phyloP scores from a whole-genome alignment of 2,329 filamentous ascomycete species.

The Penicillium sp. region DNA sequence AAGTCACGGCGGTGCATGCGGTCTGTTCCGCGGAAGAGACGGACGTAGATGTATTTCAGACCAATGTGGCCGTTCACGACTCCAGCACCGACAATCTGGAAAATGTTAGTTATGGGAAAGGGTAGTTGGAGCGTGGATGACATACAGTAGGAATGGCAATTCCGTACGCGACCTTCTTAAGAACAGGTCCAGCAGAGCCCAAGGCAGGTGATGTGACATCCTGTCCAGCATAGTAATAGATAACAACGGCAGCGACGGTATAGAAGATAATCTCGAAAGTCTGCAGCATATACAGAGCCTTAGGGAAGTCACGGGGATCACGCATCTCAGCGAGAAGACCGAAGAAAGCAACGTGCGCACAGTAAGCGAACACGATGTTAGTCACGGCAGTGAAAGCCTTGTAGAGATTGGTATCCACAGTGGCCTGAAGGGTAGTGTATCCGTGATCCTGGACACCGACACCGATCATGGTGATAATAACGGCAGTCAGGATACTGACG shows the following conservation, averaged over 20 bases:
- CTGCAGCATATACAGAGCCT: slow-evolving; percentile 64
- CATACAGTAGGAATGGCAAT: slow-evolving; percentile 63
- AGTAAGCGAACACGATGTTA: slow-evolving; percentile 72
- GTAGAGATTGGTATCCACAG: slow-evolving; percentile 48
- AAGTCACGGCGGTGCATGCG: slow-evolving; percentile 53
- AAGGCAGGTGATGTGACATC: slow-evolving; percentile 66
- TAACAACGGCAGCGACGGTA: slow-evolving; percentile 65
- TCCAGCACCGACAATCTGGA: slow-evolving; percentile 64
- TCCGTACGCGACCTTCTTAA: slow-evolving; percentile 67
- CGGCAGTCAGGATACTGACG: slow-evolving; percentile 63
- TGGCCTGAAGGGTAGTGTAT: slow-evolving; percentile 35
- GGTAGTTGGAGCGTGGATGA: neutral
- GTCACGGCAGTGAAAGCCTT: slow-evolving; percentile 62
- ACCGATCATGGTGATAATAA: slow-evolving; percentile 66
- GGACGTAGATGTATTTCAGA: slow-evolving; percentile 65
- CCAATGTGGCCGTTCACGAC: slow-evolving; percentile 69
- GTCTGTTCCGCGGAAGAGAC: slow-evolving; percentile 61
- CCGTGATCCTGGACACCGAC: slow-evolving; percentile 56
- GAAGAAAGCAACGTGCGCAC: slow-evolving; percentile 70
- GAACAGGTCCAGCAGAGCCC: slow-evolving; percentile 56
- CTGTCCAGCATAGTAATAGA: slow-evolving; percentile 67
- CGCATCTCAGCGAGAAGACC: slow-evolving; percentile 65
- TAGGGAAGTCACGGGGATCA: slow-evolving; percentile 60
- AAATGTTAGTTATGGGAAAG: neutral
- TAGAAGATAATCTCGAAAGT: slow-evolving; percentile 62